Conservation (phyloP, 129 eudicot species). For the Mikania micrantha region DNA sequence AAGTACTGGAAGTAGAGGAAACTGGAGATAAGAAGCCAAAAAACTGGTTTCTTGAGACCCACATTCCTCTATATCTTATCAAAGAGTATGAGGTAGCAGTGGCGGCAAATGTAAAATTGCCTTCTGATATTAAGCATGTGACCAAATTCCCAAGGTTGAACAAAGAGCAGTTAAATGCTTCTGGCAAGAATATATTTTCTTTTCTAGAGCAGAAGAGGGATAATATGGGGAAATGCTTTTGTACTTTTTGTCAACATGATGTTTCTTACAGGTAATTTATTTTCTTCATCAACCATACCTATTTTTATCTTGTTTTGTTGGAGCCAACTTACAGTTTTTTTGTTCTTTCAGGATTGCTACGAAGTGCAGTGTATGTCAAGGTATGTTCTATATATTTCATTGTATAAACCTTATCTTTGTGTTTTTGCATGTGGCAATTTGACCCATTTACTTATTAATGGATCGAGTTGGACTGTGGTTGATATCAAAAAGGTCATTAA, state of each 20-base stretch:
- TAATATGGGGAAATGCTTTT: conserved; percentile 34
- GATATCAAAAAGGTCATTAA: not conserved
- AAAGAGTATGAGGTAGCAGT: conserved; percentile 55
- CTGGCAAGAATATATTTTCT: conserved; percentile 51
- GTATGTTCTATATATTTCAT: conserved; percentile 31
- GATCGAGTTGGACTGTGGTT: not conserved
- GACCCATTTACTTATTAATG: not conserved
- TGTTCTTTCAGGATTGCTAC: conserved; percentile 60
- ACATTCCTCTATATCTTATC: conserved; percentile 78
- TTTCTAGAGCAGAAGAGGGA: conserved; percentile 56
- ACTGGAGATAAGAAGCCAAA: conserved; percentile 48
- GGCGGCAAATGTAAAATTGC: not conserved
- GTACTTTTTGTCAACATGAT: conserved; percentile 66
- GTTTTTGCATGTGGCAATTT: not conserved
- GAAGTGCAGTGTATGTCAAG: conserved; percentile 79
- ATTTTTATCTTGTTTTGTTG: conserved; percentile 2
- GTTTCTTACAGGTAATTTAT: conserved; percentile 55
- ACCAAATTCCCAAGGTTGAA: conserved; percentile 33
- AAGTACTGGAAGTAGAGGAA: conserved; percentile 59
- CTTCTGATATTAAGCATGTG: conserved; percentile 27
- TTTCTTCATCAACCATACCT: not conserved
- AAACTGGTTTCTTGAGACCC: conserved; percentile 72
- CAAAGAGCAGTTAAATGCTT: conserved; percentile 50
- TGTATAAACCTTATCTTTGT: not conserved
- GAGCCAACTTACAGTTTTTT: conserved; percentile 16